Percentiles rank a stretch among this genome's conserved stretches.
These are phyloP conservation scores for Aureobasidium melanogenum DNA, from an alignment of 2,329 filamentous ascomycete genomes.

Conservation along the genomic window DNA sequence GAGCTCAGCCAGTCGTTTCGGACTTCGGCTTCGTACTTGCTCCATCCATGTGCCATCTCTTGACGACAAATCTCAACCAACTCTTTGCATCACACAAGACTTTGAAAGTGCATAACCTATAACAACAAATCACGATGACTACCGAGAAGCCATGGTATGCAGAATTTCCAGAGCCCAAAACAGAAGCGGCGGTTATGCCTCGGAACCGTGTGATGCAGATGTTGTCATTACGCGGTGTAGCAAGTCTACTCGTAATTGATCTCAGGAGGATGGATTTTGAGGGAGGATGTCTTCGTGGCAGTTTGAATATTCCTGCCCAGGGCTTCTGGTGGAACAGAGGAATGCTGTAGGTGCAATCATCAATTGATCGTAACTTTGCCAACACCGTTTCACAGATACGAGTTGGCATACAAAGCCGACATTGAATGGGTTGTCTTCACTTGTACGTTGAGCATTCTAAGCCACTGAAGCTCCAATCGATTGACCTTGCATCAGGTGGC, in stretches of 20 bases:
- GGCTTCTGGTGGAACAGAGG: slow-evolving; percentile 38
- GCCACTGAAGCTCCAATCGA: background rate
- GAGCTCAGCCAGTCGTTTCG: background rate
- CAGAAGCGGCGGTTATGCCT: slow-evolving; percentile 31
- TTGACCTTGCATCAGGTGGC: slow-evolving; percentile 2
- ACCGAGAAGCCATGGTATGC: slow-evolving; percentile 29
- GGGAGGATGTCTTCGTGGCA: slow-evolving; percentile 34
- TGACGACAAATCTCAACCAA: background rate
- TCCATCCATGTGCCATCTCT: background rate
- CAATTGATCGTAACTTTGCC: background rate
- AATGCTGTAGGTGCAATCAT: slow-evolving; percentile 22
- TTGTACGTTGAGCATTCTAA: slow-evolving; percentile 24
- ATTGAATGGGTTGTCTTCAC: slow-evolving; percentile 40
- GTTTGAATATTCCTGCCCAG: slow-evolving; percentile 40
- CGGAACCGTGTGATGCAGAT: slow-evolving; percentile 28
- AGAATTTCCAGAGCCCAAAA: slow-evolving; percentile 32
- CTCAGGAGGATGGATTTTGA: slow-evolving; percentile 40
- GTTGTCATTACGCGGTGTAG: slow-evolving; percentile 26
- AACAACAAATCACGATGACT: background rate
- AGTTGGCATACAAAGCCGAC: slow-evolving; percentile 36
- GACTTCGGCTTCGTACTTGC: background rate
- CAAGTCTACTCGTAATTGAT: slow-evolving; percentile 34
- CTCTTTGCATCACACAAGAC: background rate
- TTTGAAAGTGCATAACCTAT: background rate
- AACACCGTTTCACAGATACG: slow-evolving; percentile 19